These are phyloP conservation scores for Neurospora sp. DNA, from an alignment of 495 filamentous ascomycete genomes.

Conservation along the genomic window DNA sequence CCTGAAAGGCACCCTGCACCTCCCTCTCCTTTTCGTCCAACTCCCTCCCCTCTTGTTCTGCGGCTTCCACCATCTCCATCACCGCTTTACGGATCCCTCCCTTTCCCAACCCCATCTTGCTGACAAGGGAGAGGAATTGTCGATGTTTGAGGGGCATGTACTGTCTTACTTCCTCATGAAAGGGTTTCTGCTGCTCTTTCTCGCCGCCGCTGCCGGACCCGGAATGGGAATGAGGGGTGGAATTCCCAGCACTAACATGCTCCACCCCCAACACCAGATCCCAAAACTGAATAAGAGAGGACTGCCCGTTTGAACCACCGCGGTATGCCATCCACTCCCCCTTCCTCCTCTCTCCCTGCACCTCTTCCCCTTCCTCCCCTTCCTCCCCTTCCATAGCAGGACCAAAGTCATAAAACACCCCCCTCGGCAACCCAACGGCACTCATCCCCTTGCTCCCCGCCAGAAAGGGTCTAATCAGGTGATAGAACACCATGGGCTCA, in stretches of 20 bases:
- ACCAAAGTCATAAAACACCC: slow-evolving; percentile 79
- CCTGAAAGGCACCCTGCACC: slow-evolving; percentile 58
- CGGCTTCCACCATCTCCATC: not conserved
- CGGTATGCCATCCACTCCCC: slow-evolving; percentile 67
- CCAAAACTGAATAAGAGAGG: slow-evolving; percentile 89
- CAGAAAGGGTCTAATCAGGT: slow-evolving; percentile 85
- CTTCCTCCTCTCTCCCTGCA: slow-evolving; percentile 13
- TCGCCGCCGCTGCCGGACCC: slow-evolving; percentile 41
- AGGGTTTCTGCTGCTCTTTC: slow-evolving; percentile 70
- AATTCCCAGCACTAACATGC: slow-evolving; percentile 32
- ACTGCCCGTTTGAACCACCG: slow-evolving; percentile 92
- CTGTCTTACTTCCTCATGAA: slow-evolving; percentile 79
- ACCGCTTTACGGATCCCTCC: slow-evolving; percentile 11
- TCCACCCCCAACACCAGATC: slow-evolving; percentile 86
- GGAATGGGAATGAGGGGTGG: not conserved
- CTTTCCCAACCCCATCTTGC: slow-evolving; percentile 31
- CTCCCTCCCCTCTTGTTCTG: slow-evolving; percentile 43
- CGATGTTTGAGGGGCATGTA: slow-evolving; percentile 91
- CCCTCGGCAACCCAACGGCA: slow-evolving; percentile 78
- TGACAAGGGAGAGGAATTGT: slow-evolving; percentile 66
- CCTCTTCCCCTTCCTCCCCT: slow-evolving; percentile 59
- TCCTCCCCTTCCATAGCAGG: slow-evolving; percentile 77
- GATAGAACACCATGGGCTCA: slow-evolving; percentile 87
- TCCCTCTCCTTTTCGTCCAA: slow-evolving; percentile 46
- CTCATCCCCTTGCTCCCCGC: slow-evolving; percentile 96